Base-by-base conservation (phyloP, 306 rosid genomes). In the Sophora flavescens region DNA sequence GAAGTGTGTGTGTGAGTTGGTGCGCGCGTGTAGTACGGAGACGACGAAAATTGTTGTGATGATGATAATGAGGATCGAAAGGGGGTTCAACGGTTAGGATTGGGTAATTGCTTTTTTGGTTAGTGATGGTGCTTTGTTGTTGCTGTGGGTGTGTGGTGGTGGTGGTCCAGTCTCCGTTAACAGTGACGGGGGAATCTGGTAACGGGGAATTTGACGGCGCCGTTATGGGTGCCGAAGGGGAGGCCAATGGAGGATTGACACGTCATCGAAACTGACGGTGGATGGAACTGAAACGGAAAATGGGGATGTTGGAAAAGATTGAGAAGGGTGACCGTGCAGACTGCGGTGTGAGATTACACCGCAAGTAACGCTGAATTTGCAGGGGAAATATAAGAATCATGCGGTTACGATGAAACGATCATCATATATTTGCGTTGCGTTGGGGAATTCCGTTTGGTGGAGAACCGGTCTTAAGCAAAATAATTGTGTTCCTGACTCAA, bases 141-240 rank as follows among this genome's bases (percentile, higher is more conserved):
- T 9, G 8, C 51, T 76, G 64, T 53, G 26, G 6, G 2, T 45
- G 42, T 7, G 38, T 54, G 16, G 70, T 62, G 68, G 82, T 71
- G 84, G 89, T 77, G 93, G 93, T 87, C 96, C 93, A 76, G 82
- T 47, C 83, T 62, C 88, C 88, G 87, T 82, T 85, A 87, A 84
- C 53, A 83, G 83, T 62, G 89, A 91, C 85, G 84, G 93, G 88
- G 90, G 92, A 88, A 87, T 88, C 89, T 85, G 13, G 39, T 80
- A 91, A 90, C 93, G 94, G 96, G 91, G 11, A 63, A 41, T 82
- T 78, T 88, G 98, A 94, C 96, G 96, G 97, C 95, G 91, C 97
- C 91, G 98, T 94, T 94, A 91, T 88, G 33, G 30, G 75, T 81
- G 63, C 88, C 87, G 81, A 77, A 79, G 63, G 3, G 38, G n/a